Percentiles rank a stretch among this genome's conserved stretches.
Conservation (phyloP, 78 protist genomes). For the Dictyostelium firmibasis region DNA sequence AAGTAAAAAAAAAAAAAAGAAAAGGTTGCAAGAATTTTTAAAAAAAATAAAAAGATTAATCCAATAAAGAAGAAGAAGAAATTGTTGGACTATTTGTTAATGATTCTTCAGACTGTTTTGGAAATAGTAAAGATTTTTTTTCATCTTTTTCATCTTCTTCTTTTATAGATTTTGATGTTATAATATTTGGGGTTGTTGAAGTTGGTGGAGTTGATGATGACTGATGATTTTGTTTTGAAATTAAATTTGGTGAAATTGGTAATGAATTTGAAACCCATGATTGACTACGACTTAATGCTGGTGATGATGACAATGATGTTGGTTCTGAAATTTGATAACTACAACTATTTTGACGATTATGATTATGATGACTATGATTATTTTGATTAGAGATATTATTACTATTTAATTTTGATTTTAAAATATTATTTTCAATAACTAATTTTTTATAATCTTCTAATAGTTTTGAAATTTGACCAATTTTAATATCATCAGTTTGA, state of each 20-base stretch:
- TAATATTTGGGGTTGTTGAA: background rate
- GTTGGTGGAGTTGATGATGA: background rate
- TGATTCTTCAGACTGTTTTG: background rate
- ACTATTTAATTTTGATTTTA: constrained; percentile 37
- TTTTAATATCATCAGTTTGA: constrained; percentile 57
- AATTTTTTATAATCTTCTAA: constrained; percentile 64
- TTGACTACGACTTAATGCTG: constrained; percentile 44
- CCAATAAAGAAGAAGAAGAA: background rate
- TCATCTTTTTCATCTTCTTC: background rate
- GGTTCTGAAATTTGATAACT: constrained; percentile 24
- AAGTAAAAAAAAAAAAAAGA: background rate
- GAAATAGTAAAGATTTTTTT: background rate
- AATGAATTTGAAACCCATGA: background rate
- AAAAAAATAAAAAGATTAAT: background rate
- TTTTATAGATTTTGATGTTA: background rate
- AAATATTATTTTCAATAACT: constrained; percentile 52
- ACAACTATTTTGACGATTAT: background rate
- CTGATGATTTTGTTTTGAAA: background rate
- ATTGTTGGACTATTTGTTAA: background rate
- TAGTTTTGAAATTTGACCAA: constrained; percentile 54
- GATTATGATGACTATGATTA: background rate
- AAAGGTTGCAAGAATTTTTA: background rate
- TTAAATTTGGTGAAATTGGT: constrained; percentile 7
- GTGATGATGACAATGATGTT: constrained; percentile 62
- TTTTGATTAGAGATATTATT: background rate